A percentile compares a stretch with the other conserved stretches of the same genome.
phyloP scores from a whole-genome alignment of 371 early-diverging fungal genomes.

The Conidiobolus coronatus region DNA sequence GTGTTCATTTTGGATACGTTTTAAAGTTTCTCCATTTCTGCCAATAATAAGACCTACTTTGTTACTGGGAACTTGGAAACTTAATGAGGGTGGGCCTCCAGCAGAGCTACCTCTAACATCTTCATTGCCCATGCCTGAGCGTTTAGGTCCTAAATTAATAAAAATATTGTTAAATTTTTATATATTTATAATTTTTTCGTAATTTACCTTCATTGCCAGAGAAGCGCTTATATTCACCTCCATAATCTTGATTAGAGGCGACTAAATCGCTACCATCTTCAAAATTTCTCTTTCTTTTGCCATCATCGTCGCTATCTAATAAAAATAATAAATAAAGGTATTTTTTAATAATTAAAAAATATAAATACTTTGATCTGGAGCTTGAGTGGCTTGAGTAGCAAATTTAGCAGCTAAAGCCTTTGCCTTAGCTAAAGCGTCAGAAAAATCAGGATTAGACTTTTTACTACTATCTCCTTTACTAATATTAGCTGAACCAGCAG shows the following conservation, averaged over 20 bases:
- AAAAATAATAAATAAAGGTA: constrained; percentile 10
- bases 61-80: constrained; percentile 32
- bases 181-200: constrained; percentile 10
- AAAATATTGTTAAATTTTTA: not conserved
- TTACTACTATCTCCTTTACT: too few relatives aligned
- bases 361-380: constrained; percentile 5
- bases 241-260: constrained; percentile 11
- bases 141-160: constrained; percentile 5
- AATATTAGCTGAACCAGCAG: constrained; percentile 10
- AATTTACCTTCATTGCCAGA: constrained; percentile 14
- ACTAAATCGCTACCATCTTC: constrained; percentile 9
- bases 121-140: constrained; percentile 29
- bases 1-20: constrained; percentile 47
- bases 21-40: constrained; percentile 54
- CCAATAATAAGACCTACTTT: constrained; percentile 74
- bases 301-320: constrained; percentile 8
- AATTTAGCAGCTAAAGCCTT: constrained; percentile 65
- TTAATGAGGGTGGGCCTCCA: constrained; percentile 13
- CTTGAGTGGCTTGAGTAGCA: constrained; percentile 12
- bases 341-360: not conserved
- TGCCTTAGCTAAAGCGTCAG: constrained; percentile 51
- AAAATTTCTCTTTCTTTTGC: constrained; percentile 5
- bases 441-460: constrained; percentile 24
- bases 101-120: constrained; percentile 11
- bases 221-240: constrained; percentile 20